Conservation (phyloP, 78 protist species). For the Anaeramoeba ignava region DNA sequence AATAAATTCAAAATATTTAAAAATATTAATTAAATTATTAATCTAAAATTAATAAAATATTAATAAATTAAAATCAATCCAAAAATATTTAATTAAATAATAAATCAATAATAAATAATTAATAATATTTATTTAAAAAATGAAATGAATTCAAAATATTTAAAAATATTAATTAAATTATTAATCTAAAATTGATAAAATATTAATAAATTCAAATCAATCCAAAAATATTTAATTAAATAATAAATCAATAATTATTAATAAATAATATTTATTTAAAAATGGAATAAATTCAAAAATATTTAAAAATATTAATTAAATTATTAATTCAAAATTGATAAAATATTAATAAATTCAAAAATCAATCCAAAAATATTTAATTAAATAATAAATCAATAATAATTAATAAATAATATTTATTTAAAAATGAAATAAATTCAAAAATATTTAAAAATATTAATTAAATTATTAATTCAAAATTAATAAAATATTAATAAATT, state of each 20-base stretch:
- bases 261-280: neutral
- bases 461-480: neutral
- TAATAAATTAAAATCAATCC: too few species aligned
- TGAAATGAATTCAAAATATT: neutral
- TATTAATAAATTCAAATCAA: neutral
- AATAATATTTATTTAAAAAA: neutral
- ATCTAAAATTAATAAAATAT: too few species aligned
- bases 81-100: too few species aligned
- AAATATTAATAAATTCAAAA: neutral
- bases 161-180: neutral
- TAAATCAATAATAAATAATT: neutral
- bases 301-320: neutral
- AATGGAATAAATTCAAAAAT: neutral
- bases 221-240: neutral
- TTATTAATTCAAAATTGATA: neutral
- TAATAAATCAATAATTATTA: neutral
- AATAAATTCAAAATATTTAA: too few species aligned
- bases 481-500: too few species aligned
- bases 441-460: neutral
- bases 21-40: too few species aligned
- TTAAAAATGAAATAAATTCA: neutral
- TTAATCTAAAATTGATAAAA: neutral
- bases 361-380: neutral
- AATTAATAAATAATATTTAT: neutral
- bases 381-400: neutral